A percentile compares a stretch with the other conserved stretches of the same genome.
Evolutionary conservation across 1,139 yeast species (phyloP).

Genomic region (Yamadazyma dushanensis): DNA sequence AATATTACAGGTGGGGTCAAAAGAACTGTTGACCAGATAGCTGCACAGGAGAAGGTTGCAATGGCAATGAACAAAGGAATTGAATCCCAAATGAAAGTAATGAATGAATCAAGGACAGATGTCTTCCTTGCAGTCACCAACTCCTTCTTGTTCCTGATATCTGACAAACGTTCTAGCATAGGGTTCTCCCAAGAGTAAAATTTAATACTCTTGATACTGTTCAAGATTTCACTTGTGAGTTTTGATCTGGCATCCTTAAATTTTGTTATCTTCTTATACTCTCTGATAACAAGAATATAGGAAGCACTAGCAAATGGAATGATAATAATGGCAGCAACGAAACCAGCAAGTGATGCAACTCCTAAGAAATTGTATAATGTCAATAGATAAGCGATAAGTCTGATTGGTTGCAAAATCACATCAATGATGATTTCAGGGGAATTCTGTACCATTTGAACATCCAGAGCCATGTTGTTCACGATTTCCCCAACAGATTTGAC

Average conservation of each 20-base stretch:
- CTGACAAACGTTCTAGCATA: constrained; percentile 33
- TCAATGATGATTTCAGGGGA: constrained; percentile 27
- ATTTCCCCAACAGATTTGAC: constrained; percentile 43
- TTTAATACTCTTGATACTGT: constrained; percentile 40
- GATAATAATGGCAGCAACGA: constrained; percentile 30
- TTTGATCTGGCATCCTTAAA: constrained; percentile 38
- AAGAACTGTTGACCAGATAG: constrained; percentile 22
- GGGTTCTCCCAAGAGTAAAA: constrained; percentile 44
- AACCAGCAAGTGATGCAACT: constrained; percentile 36
- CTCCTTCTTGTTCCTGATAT: constrained; percentile 38
- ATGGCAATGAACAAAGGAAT: constrained; percentile 38
- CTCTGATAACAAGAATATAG: constrained; percentile 27
- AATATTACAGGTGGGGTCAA: constrained; percentile 40
- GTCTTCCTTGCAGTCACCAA: constrained; percentile 27
- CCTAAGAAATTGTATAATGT: constrained; percentile 34
- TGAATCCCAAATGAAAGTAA: constrained; percentile 37
- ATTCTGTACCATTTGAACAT: constrained; percentile 27
- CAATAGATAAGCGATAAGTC: constrained; percentile 27
- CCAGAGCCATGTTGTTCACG: constrained; percentile 40
- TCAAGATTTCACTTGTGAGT: constrained; percentile 39
- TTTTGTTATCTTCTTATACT: constrained; percentile 27
- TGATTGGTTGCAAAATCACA: constrained; percentile 30
- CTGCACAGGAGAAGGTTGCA: constrained; percentile 30
- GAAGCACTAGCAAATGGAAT: constrained; percentile 36
- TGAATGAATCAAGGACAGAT: constrained; percentile 32